These are phyloP conservation scores for Aspergillus proliferans DNA, from an alignment of 2,329 filamentous ascomycete genomes.

Conservation along the genomic window DNA sequence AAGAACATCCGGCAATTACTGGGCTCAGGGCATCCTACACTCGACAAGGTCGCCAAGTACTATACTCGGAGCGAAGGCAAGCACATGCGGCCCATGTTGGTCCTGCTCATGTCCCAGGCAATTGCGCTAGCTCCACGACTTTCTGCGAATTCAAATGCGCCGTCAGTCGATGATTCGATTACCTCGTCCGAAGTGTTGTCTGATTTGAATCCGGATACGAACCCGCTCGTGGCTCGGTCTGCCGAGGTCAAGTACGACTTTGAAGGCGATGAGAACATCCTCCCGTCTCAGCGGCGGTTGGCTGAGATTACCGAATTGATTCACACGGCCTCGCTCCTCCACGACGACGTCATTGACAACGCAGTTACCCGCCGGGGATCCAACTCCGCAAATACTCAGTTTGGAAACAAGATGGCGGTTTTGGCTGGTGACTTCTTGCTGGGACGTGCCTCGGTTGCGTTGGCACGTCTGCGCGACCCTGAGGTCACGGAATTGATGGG, in stretches of 20 bases:
- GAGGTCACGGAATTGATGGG: conserved; percentile 93
- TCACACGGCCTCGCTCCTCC: conserved; percentile 89
- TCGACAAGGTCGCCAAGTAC: conserved; percentile 95
- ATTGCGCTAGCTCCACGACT: conserved; percentile 71
- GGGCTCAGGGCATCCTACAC: conserved; percentile 85
- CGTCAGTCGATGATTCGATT: conserved; percentile 54
- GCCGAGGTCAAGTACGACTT: conserved; percentile 31
- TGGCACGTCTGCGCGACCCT: conserved; percentile 82
- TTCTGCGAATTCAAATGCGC: conserved; percentile 24
- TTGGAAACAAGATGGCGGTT: conserved; percentile 99
- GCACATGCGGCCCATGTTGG: conserved; percentile 88
- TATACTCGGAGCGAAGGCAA: conserved; percentile 96
- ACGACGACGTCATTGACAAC: conserved; percentile 97
- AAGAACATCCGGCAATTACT: conserved; percentile 91
- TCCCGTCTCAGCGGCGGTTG: conserved; percentile 85
- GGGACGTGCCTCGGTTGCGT: conserved; percentile 83
- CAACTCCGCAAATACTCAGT: conserved; percentile 86
- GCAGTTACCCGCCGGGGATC: conserved; percentile 76
- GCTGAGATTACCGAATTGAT: conserved; percentile 97
- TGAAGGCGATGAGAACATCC: conserved; percentile 55
- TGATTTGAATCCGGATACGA: conserved; percentile 70
- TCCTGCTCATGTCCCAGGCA: conserved; percentile 92
- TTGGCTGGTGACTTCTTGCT: conserved; percentile 94
- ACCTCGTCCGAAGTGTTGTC: conserved; percentile 58
- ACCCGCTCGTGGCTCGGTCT: conserved; percentile 48